Base-by-base conservation (phyloP, 495 filamentous ascomycete genomes). In the Cudoniella acicularis region DNA sequence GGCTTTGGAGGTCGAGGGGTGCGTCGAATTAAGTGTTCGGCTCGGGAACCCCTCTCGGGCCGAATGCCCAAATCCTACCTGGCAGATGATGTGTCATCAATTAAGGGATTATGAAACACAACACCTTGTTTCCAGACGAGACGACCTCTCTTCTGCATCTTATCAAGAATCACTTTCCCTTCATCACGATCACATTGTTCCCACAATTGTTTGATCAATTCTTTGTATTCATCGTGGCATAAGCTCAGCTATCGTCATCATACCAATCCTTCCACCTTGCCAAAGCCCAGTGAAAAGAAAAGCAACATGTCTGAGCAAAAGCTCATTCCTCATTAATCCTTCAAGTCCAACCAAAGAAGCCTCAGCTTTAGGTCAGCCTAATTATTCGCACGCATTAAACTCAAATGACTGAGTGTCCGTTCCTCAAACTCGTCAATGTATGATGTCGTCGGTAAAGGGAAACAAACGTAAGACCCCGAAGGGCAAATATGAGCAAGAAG, bases 401-500 rank as follows among this genome's bases (percentile, higher is more conserved):
- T 36, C 30, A 36, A 36, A 36, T 36, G 30, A 13, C 30, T 36
- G 30, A 36, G 30, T 36, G 30, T 36, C 30, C 13, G 30, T 6
- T 46, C 43, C 43, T 56, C 24, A 9, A 53, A 11, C 30, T 62
- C 59, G 20, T 62, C 54, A 62, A 57, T 56, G 52, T 53, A 61
- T 62, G 23, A 62, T 57, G 40, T 57, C 54, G 54, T 62, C 16
- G 50, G 42, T 21, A 17, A 59, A 52, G 49, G 53, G 27, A 57
- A 47, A 41, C 11, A 36, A 56, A 21, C 10, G 10, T 11, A 50
- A 42, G 23, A 62, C 59, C 59, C 54, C 40, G n/a, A 17, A 23
- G 49, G 59, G 59, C 53, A 62, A 62, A 52, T 62, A 62, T 62
- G 48, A 49, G 59, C 59, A 62, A 62, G 59, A 62, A 62, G 22